phyloP scores from a whole-genome alignment of 192 early-diverging fungal species.

The Gaertneriomyces sp. region DNA sequence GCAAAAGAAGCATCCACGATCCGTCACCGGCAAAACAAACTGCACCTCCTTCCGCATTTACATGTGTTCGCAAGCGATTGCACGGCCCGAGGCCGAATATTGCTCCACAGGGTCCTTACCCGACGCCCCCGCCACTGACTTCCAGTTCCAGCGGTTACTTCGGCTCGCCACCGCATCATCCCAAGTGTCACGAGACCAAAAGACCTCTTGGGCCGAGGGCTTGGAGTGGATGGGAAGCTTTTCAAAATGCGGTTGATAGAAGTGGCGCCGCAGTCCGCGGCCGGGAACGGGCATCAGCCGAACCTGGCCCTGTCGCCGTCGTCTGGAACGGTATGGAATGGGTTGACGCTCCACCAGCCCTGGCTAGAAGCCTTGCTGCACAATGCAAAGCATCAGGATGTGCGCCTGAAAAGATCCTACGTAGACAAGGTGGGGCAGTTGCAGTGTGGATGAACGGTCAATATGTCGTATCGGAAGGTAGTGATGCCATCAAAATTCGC shows the following conservation, averaged over 20 bases:
- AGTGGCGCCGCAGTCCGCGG: neutral
- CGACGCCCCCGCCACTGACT: too few species aligned
- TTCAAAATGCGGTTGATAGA: neutral
- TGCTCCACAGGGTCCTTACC: too few species aligned
- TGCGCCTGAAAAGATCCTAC: neutral
- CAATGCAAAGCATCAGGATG: neutral
- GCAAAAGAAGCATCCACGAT: too few species aligned
- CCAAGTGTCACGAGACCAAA: too few species aligned
- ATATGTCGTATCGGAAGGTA: constrained; percentile 15
- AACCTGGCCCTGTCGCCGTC: constrained; percentile 13
- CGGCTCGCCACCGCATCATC: too few species aligned
- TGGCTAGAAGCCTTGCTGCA: constrained; percentile 15
- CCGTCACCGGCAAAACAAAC: too few species aligned
- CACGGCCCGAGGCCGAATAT: too few species aligned
- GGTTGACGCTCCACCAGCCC: constrained; percentile 17
- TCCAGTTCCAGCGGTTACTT: too few species aligned
- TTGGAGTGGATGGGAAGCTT: constrained; percentile 14
- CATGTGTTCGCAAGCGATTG: too few species aligned
- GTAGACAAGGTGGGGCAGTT: constrained; percentile 20
- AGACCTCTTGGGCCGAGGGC: constrained; percentile 19
- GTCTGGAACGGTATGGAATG: constrained; percentile 19
- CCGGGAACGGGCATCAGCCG: neutral
- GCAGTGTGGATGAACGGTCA: constrained; percentile 13
- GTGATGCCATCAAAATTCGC: constrained; percentile 1
- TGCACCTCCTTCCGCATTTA: too few species aligned